Percentiles rank a stretch among this genome's conserved stretches.
Evolutionary conservation across 306 rosid genomes (phyloP).

Genomic region (Ochetophila trinervis): DNA sequence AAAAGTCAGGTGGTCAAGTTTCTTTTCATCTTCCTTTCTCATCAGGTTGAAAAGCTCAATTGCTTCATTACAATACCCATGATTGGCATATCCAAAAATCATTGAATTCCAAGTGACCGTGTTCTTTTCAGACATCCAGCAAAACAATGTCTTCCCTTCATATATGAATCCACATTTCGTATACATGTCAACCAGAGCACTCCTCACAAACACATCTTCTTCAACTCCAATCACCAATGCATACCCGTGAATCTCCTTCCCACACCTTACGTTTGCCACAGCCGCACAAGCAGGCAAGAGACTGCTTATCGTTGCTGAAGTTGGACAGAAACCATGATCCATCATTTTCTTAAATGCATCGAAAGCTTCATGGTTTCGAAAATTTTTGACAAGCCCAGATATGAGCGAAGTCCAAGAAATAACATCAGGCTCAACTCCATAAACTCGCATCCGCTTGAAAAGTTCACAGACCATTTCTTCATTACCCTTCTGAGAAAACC

Average conservation of each 20-base stretch:
- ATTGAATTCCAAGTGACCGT: conserved; percentile 82
- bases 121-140: conserved; percentile 54
- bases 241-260: conserved; percentile 71
- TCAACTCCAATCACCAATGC: conserved; percentile 59
- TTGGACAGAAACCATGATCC: conserved; percentile 53
- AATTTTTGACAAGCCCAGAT: conserved; percentile 80
- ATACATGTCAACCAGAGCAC: conserved; percentile 89
- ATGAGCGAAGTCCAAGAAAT: conserved; percentile 82
- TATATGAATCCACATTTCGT: conserved; percentile 83
- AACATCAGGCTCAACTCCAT: conserved; percentile 69
- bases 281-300: conserved; percentile 78
- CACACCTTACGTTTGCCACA: conserved; percentile 46
- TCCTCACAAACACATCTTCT: conserved; percentile 63
- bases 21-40: conserved; percentile 44
- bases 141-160: conserved; percentile 57
- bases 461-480: conserved; percentile 44
- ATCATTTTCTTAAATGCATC: conserved; percentile 56
- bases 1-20: conserved; percentile 71
- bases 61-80: conserved; percentile 65
- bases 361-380: conserved; percentile 60
- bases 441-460: conserved; percentile 46
- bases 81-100: conserved; percentile 82
- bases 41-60: conserved; percentile 66
- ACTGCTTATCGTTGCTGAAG: conserved; percentile 72
- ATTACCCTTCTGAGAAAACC: conserved; percentile 72